Base-by-base conservation (phyloP, 257 asterid genomes). In the Rubia yunnanensis region DNA sequence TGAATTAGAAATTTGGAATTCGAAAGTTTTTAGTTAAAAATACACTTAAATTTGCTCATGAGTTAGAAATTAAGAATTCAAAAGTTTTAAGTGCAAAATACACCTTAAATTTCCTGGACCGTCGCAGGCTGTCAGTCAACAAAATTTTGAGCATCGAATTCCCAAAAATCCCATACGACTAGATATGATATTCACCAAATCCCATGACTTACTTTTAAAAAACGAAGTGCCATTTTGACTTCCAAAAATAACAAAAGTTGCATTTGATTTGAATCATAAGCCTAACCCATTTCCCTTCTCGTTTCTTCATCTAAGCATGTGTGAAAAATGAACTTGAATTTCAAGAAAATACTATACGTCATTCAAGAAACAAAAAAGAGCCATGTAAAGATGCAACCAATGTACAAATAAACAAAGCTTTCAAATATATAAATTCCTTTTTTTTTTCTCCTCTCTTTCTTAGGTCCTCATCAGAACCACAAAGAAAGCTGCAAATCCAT, bases 201-300 rank as follows among this genome's bases (percentile, higher is more conserved):
- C 50, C 48, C 48, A 53, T 53, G n/a, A 31, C 35, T 34, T 48
- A 9, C 24, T 62, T 57, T 64, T 63, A 57, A 10, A 64, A 36
- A 52, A 6, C 7, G 14, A 32, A 73, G 71, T 61, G 49, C 80
- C 71, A n/a, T n/a, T n/a, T n/a, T n/a, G n/a, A n/a, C n/a, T n/a
- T n/a, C n/a, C n/a, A n/a, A n/a, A n/a, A 69, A 48, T 23, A 67
- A n/a, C 78, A 63, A 70, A 0, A 64, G 77, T 67, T 70, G 64
- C 36, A 64, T 36, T 36, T 36, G 22, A 18, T 4, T 6, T 60
- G 23, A 49, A 32, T 56, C 65, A 38, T 64, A 35, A 14, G 10
- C 26, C 10, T 0, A 65, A 32, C 30, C 31, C 48, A 27, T 55
- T 24, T 14, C 17, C 6, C 7, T 15, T 30, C 34, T 26, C 10